phyloP scores from a whole-genome alignment of 148 eudicot genomes.

The Camellia japonica region DNA sequence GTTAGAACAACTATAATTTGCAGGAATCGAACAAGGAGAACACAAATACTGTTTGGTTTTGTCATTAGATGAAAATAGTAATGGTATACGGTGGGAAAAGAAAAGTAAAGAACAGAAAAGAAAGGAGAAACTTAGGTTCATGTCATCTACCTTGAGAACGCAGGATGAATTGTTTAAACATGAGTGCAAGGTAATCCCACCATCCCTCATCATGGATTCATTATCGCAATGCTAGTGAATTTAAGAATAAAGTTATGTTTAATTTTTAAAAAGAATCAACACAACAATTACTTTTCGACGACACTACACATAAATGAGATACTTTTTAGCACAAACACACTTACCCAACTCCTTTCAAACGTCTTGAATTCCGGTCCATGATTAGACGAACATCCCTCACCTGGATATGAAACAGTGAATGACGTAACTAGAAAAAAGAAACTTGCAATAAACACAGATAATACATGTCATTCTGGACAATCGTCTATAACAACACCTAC shows the following conservation, averaged over 20 bases:
- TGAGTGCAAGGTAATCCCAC: conserved; percentile 60
- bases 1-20: not conserved
- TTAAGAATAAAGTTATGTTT: conserved; percentile 51
- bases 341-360: no score
- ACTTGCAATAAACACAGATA: no score
- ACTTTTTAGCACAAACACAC: no score
- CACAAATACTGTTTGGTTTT: not conserved
- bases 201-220: conserved; percentile 64
- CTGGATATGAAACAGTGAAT: no score
- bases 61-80: conserved; percentile 2
- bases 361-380: no score
- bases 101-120: no score
- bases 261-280: conserved; percentile 23
- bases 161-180: conserved; percentile 64
- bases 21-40: not conserved
- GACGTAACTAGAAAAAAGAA: no score
- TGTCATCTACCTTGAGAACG: conserved; percentile 60
- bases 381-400: no score
- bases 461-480: no score
- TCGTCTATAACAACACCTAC: no score
- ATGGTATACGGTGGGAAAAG: not conserved
- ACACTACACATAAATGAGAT: no score
- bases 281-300: no score
- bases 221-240: conserved; percentile 61
- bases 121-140: conserved; percentile 35